Conservation (phyloP, 23 red algal genomes). For the Agarophyton chilense region DNA sequence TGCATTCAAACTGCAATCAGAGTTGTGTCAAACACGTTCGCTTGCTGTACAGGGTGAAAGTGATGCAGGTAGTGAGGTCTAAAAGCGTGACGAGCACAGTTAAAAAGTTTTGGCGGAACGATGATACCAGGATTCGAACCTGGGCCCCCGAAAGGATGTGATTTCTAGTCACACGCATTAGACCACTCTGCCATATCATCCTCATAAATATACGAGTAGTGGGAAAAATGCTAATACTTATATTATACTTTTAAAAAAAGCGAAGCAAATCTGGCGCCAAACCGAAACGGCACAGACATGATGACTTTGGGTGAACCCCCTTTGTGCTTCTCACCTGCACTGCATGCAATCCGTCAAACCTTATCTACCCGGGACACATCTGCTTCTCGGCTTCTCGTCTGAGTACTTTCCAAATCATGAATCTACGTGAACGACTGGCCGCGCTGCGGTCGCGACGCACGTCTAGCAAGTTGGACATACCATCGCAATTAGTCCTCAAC, state of each 20-base stretch:
- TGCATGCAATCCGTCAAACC: no score
- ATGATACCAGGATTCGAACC: conserved; percentile 86
- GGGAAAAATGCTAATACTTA: neutral
- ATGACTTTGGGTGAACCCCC: no score
- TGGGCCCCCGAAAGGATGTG: conserved; percentile 81
- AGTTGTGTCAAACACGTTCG: no score
- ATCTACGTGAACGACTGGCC: neutral
- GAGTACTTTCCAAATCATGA: neutral
- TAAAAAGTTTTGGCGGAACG: neutral
- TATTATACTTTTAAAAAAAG: neutral
- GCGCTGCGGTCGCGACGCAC: neutral
- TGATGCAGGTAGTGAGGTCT: no score
- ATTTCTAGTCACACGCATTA: conserved; percentile 85
- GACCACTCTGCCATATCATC: conserved; percentile 84
- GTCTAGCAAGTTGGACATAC: neutral
- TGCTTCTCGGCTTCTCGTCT: no score
- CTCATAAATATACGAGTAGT: neutral
- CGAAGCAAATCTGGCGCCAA: conserved; percentile 8
- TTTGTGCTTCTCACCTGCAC: no score
- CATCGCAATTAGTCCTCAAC: no score
- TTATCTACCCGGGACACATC: neutral
- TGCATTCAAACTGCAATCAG: no score
- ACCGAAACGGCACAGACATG: neutral
- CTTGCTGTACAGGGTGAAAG: no score
- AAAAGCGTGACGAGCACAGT: no score